phyloP scores from a whole-genome alignment of 1,284 basidiomycete genomes.

The Malassezia slooffiae region DNA sequence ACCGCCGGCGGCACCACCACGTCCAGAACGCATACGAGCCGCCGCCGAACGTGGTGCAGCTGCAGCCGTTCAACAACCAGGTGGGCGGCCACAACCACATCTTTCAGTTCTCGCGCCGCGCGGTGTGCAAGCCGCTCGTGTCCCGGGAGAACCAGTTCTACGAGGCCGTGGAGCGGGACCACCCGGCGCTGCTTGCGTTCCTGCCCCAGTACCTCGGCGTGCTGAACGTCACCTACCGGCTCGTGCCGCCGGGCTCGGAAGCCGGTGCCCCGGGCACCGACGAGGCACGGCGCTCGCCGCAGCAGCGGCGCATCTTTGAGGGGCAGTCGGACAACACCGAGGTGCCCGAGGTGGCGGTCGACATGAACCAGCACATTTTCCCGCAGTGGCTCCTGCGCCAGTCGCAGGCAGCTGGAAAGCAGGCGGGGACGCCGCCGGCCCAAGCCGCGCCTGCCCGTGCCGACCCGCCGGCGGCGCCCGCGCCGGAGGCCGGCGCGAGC shows the following conservation, averaged over 20 bases:
- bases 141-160: conserved; percentile 96
- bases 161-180: conserved; percentile 84
- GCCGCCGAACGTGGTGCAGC: conserved; percentile 56
- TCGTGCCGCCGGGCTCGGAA: conserved; percentile 14
- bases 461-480: neutral
- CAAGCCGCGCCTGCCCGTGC: neutral
- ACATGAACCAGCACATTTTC: conserved; percentile 86
- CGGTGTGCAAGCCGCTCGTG: conserved; percentile 97
- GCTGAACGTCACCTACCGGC: conserved; percentile 81
- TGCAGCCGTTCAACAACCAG: conserved; percentile 92
- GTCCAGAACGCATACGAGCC: conserved; percentile 11
- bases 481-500: neutral
- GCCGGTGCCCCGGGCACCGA: neutral
- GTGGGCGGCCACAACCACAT: conserved; percentile 95
- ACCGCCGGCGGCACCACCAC: conserved; percentile 48
- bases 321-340: conserved; percentile 42
- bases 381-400: conserved; percentile 68
- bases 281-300: conserved; percentile 6
- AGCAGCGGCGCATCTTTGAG: conserved; percentile 35
- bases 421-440: too few species aligned
- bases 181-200: conserved; percentile 77
- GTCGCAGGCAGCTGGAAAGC: conserved; percentile 2
- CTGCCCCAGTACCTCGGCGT: conserved; percentile 95
- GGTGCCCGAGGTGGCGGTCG: conserved; percentile 65
- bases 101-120: conserved; percentile 93